Base-by-base conservation (phyloP, 2,329 filamentous ascomycete species). In the Lecanicillium sp. region DNA sequence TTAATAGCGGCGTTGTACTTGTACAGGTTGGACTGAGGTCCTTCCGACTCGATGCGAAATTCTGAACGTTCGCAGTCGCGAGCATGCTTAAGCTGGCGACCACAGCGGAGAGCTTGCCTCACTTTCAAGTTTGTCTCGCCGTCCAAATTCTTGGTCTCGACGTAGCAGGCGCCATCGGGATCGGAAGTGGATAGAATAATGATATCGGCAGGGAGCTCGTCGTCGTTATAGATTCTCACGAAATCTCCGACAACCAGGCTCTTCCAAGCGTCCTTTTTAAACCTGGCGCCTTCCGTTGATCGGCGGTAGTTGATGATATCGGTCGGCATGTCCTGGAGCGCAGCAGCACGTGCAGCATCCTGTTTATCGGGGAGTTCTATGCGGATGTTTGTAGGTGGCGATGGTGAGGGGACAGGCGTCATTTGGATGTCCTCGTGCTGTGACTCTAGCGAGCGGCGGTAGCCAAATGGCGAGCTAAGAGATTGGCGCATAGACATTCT, bases 51-150 rank as follows among this genome's bases (percentile, higher is more conserved):
- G 43, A 98, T 80, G 13, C 73, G 60, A 57, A 98, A 98, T 49
- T 92, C 79, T 18, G 89, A 80, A 43, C 81, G 78, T 62, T 96
- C 92, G 59, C 92, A 96, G 56, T 98, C 88, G 42, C 83, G 78
- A 12, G 92, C 92, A 59, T 96, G 89, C 56, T 81, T 86, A 43
- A 98, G 73, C 33, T 78, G 70, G 38, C 84, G 80, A 11, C 89
- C 85, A 53, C 86, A 92, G 46, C 90, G 85, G 30, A 98, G 72
- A 15, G 92, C 87, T 54, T 90, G 85, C 43, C 92, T 83, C 45
- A 95, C 88, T 62, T 98, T 98, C 45, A 98, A 67, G 53, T 98
- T 98, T 3, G 92, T 98, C 64, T 98, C 92, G 36, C 92, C 92
- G 54, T 98, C 92, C 67, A 98, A 59, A 57, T 95, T 96, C 68